Evolutionary conservation across 83 land plant genomes (phyloP).

Genomic region (Diphasiastrum complanatum): DNA sequence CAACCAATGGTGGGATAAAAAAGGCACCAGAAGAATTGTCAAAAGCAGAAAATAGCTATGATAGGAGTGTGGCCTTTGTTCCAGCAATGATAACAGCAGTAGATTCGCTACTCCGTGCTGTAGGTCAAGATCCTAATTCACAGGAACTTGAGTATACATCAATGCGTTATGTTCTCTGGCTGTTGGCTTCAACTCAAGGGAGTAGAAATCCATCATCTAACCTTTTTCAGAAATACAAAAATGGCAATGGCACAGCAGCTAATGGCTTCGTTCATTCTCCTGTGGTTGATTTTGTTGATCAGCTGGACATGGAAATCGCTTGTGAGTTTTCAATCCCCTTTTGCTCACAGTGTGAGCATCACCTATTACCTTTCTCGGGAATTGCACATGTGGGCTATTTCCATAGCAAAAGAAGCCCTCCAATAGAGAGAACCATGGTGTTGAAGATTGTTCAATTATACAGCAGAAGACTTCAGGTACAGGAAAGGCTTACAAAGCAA

Average conservation of each 20-base stretch:
- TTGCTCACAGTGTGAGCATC: constrained; percentile 82
- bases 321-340: constrained; percentile 54
- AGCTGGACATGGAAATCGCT: constrained; percentile 3
- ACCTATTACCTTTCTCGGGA: constrained; percentile 73
- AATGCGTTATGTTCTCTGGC: constrained; percentile 56
- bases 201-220: constrained; percentile 17
- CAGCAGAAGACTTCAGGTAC: constrained; percentile 74
- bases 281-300: neutral
- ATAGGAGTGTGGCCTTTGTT: too few species aligned
- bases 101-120: constrained; percentile 33
- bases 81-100: constrained; percentile 56
- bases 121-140: constrained; percentile 55
- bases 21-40: too few species aligned
- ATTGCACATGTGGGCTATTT: constrained; percentile 62
- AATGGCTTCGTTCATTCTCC: neutral
- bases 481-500: constrained; percentile 75
- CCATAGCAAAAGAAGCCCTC: constrained; percentile 7
- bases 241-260: neutral
- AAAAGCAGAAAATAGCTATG: too few species aligned
- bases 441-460: constrained; percentile 46
- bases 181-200: constrained; percentile 46
- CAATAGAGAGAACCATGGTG: constrained; percentile 34
- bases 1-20: too few species aligned
- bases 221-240: neutral
- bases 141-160: constrained; percentile 55